Evolutionary conservation across 2,329 filamentous ascomycete species (phyloP).

Genomic region (Claviceps pazoutovae): DNA sequence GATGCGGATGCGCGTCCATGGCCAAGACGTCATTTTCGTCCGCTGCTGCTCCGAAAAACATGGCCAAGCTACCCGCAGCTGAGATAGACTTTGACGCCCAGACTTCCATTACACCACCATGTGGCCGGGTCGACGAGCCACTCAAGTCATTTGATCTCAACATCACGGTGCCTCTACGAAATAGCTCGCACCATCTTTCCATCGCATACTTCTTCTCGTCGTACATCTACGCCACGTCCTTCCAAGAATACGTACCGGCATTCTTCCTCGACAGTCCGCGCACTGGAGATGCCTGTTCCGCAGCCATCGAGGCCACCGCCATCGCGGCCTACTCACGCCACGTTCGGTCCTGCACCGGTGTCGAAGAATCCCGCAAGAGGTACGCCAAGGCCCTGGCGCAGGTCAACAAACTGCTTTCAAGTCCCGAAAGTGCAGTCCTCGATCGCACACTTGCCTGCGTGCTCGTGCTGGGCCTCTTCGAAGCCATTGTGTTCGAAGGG

Average conservation of each 20-base stretch:
- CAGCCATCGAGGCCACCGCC: conserved; percentile 12
- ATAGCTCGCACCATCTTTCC: not conserved
- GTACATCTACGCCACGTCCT: conserved; percentile 14
- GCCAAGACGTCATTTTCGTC: conserved; percentile 5
- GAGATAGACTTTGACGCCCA: not conserved
- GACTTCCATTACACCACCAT: not conserved
- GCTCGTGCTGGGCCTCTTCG: conserved; percentile 15
- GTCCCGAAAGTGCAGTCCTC: conserved; percentile 9
- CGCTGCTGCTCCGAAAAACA: not conserved
- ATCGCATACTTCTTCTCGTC: conserved; percentile 9
- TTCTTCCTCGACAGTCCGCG: conserved; percentile 7
- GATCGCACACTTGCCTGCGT: conserved; percentile 15
- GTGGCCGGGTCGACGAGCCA: not conserved
- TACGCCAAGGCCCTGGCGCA: conserved; percentile 11
- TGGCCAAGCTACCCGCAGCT: not conserved
- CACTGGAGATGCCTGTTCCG: conserved; percentile 9
- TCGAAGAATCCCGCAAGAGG: conserved; percentile 9
- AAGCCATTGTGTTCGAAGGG: conserved; percentile 14
- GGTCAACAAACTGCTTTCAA: conserved; percentile 9
- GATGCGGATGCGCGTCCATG: conserved; percentile 3
- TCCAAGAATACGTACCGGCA: conserved; percentile 11
- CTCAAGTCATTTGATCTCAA: not conserved
- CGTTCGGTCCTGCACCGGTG: conserved; percentile 4
- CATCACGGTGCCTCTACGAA: not conserved
- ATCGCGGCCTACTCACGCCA: conserved; percentile 12